Conservation (phyloP, 768 basidiomycete genomes). For the Psilocybe azurescens region DNA sequence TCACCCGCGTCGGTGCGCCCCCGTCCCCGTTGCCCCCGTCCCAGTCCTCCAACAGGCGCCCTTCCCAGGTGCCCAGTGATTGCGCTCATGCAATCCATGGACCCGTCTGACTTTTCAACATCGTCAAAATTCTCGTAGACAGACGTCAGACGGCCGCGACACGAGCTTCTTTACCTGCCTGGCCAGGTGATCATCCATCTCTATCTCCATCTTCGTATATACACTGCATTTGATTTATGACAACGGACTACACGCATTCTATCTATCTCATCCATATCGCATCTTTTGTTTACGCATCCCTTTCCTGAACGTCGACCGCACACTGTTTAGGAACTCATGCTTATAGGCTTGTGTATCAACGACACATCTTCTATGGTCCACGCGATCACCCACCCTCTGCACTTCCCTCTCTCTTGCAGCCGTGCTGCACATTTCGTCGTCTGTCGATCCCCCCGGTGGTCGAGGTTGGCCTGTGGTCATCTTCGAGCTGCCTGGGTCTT, state of each 20-base stretch:
- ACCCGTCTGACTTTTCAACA: constrained; percentile 33
- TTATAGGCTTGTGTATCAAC: constrained; percentile 40
- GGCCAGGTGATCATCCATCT: constrained; percentile 48
- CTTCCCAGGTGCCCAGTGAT: constrained; percentile 43
- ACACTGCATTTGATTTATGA: constrained; percentile 58
- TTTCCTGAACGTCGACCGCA: constrained; percentile 22
- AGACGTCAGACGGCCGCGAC: constrained; percentile 36
- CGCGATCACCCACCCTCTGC: constrained; percentile 28
- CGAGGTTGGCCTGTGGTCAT: constrained; percentile 48
- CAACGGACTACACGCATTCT: constrained; percentile 52
- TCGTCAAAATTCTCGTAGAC: constrained; percentile 30
- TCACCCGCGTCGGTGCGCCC: constrained; percentile 62
- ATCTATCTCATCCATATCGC: constrained; percentile 34
- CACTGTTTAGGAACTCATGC: constrained; percentile 27
- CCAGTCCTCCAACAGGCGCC: background rate
- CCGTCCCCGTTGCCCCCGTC: constrained; percentile 39
- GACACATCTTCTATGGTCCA: constrained; percentile 34
- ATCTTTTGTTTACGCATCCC: constrained; percentile 37
- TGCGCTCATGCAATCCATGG: constrained; percentile 36
- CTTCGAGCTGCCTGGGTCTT: constrained; percentile 26
- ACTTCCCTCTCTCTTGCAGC: constrained; percentile 49
- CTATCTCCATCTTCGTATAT: constrained; percentile 1
- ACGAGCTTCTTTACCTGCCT: constrained; percentile 58
- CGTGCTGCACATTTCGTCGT: constrained; percentile 53
- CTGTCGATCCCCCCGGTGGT: constrained; percentile 27